These are phyloP conservation scores for Iberis pinnata DNA, from an alignment of 345 rosid species.

Conservation along the genomic window DNA sequence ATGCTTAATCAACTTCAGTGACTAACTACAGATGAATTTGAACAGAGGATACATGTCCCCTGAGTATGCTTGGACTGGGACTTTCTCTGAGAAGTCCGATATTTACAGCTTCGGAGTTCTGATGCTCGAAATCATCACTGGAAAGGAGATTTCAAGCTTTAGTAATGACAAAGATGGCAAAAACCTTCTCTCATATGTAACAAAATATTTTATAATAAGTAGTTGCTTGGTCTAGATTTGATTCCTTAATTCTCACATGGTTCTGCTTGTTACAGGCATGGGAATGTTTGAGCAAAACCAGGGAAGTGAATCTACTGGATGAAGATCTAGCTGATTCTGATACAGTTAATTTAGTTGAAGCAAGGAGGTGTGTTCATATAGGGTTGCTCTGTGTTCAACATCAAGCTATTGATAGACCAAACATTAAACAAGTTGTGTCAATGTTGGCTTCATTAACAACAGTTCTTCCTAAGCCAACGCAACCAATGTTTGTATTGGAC, in stretches of 20 bases:
- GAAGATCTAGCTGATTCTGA: slow-evolving; percentile 22
- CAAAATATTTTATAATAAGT: not conserved
- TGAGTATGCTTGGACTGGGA: too few relatives aligned
- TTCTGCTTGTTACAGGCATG: slow-evolving; percentile 17
- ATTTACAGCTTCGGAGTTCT: slow-evolving; percentile 51
- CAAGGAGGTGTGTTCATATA: slow-evolving; percentile 26
- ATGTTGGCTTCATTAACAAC: slow-evolving; percentile 21
- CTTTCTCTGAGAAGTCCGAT: too few relatives aligned
- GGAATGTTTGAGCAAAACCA: slow-evolving; percentile 22
- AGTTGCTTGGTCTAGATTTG: too few relatives aligned
- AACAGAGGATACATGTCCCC: too few relatives aligned
- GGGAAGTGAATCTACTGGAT: slow-evolving; percentile 21
- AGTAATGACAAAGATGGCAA: slow-evolving; percentile 19
- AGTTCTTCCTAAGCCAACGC: slow-evolving; percentile 20
- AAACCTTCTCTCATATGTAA: slow-evolving; percentile 27
- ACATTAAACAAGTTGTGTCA: slow-evolving; percentile 15
- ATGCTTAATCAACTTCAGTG: too few relatives aligned
- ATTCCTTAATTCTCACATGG: too few relatives aligned
- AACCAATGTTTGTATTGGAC: slow-evolving; percentile 23
- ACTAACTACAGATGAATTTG: too few relatives aligned
- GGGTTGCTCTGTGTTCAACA: slow-evolving; percentile 30
- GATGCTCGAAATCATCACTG: slow-evolving; percentile 28
- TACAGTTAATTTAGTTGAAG: slow-evolving; percentile 19
- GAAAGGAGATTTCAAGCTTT: slow-evolving; percentile 28
- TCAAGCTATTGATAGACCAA: slow-evolving; percentile 26